Evolutionary conservation across 768 basidiomycete species (phyloP).

Genomic region (Tulasnella sp.): DNA sequence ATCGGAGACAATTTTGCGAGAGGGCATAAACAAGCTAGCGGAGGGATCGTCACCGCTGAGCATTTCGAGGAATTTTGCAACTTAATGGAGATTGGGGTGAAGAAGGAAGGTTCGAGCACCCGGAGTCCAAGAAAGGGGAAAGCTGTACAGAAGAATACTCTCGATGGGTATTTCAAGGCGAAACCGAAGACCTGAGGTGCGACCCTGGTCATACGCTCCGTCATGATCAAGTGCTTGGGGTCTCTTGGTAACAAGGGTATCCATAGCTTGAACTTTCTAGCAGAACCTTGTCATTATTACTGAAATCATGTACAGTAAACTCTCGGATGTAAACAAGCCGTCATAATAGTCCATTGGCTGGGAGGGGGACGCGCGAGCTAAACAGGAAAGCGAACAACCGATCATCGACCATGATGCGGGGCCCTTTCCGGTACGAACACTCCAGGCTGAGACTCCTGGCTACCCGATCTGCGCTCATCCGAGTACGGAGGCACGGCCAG

Average conservation of each 20-base stretch:
- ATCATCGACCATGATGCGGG: not conserved
- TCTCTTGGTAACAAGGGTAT: not conserved
- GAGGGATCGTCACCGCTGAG: constrained; percentile 51
- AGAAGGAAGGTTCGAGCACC: constrained; percentile 6
- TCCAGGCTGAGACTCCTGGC: not conserved
- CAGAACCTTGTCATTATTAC: not conserved
- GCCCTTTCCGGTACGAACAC: not conserved
- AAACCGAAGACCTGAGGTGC: not conserved
- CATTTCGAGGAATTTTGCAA: constrained; percentile 36
- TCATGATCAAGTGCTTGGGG: not conserved
- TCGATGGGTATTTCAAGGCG: constrained; percentile 22
- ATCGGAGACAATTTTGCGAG: constrained; percentile 54
- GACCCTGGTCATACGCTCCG: not conserved
- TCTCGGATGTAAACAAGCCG: not conserved
- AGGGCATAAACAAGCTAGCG: constrained; percentile 56
- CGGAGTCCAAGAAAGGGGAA: not conserved
- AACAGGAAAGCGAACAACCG: too few species aligned
- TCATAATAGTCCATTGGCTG: not conserved
- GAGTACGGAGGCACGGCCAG: not conserved
- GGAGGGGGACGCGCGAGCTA: too few species aligned
- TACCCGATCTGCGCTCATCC: not conserved
- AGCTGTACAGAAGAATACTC: constrained; percentile 21
- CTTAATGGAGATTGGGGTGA: constrained; percentile 40
- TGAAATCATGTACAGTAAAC: not conserved
- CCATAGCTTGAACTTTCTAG: not conserved